phyloP scores from a whole-genome alignment of 2,329 filamentous ascomycete genomes.

The Curvularia eragrostidis region DNA sequence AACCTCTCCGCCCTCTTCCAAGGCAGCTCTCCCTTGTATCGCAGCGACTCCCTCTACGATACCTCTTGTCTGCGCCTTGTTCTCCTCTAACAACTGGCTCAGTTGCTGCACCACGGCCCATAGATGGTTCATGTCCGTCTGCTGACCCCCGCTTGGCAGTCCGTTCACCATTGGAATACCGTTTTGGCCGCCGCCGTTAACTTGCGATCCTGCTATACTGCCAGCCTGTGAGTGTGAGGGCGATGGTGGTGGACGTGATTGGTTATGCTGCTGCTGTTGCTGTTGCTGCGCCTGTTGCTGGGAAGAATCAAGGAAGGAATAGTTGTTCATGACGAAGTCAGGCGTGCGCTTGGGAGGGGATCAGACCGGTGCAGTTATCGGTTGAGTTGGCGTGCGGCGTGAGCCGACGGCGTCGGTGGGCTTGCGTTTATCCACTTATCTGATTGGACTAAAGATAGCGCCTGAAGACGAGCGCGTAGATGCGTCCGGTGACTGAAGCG shows the following conservation, averaged over 20 bases:
- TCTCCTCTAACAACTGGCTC: conserved; percentile 49
- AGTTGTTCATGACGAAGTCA: conserved; percentile 44
- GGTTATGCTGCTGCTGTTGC: conserved; percentile 14
- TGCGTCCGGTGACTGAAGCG: conserved; percentile 1
- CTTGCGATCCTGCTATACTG: conserved; percentile 31
- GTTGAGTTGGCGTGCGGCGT: conserved; percentile 21
- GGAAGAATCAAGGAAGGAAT: conserved; percentile 44
- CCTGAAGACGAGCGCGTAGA: conserved; percentile 1
- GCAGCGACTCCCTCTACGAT: conserved; percentile 51
- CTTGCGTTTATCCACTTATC: conserved; percentile 7
- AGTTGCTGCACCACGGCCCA: conserved; percentile 52
- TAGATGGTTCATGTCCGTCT: conserved; percentile 54
- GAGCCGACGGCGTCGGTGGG: conserved; percentile 9
- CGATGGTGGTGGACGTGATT: conserved; percentile 45
- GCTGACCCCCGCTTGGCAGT: conserved; percentile 49
- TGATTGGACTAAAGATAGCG: conserved; percentile 13
- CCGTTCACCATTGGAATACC: conserved; percentile 50
- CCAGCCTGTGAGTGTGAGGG: conserved; percentile 38
- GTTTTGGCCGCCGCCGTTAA: conserved; percentile 42
- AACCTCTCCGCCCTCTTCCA: conserved; percentile 42
- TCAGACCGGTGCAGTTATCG: conserved; percentile 12
- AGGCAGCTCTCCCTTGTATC: conserved; percentile 43
- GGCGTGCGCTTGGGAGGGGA: conserved; percentile 17
- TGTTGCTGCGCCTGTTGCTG: conserved; percentile 20
- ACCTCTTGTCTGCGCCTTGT: conserved; percentile 47